Base-by-base conservation (phyloP, 805 yeast genomes). In the Yarrowia deformans region DNA sequence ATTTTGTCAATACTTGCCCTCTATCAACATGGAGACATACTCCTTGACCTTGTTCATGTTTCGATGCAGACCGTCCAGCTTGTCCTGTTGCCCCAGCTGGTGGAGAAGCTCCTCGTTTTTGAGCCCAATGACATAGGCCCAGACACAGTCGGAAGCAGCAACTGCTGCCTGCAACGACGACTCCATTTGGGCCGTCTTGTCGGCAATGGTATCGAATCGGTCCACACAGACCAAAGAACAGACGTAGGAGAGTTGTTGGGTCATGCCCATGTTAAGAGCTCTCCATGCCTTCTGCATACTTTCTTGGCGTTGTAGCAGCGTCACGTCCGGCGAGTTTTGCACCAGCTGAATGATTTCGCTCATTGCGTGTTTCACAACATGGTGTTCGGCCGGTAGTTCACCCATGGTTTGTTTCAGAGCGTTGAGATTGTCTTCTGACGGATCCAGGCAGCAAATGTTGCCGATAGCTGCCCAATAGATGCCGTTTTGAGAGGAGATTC, bases 11-110 rank as follows among this genome's bases (percentile, higher is more conserved):
- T 60, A 60, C 16, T 60, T 42, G 23, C 66, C 66, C 5, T 60
- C 52, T 10, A 60, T 60, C 50, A 60, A n/a, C 66, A 60, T 60
- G 46, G 66, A 43, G 1, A 60, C 66, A 18, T 60, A 60, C 1
- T 42, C 52, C 42, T 60, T 60, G n/a, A 60, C 66, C 66, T 60
- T 60, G 66, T 34, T 52, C 66, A 60, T 43, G 19, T 60, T 60
- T 19, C 52, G 34, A 8, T 60, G 50, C 18, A 60, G 52, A 4
- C 66, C 66, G 13, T 60, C 66, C 52, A 60, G 6, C 23, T 45
- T 46, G 37, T 49, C 56, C 32, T 63, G 68, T 10, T 63, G 68
- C 1, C 68, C 68, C 13, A 35, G 68, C 48, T 63, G 56, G 34
- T 63, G 56, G 0, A 63, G 32, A 13, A 63, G 56, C 32, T 48